A percentile compares a stretch with the other conserved stretches of the same genome.
phyloP scores from a whole-genome alignment of 2,329 filamentous ascomycete genomes.

The Dothideomycetidae sp. region DNA sequence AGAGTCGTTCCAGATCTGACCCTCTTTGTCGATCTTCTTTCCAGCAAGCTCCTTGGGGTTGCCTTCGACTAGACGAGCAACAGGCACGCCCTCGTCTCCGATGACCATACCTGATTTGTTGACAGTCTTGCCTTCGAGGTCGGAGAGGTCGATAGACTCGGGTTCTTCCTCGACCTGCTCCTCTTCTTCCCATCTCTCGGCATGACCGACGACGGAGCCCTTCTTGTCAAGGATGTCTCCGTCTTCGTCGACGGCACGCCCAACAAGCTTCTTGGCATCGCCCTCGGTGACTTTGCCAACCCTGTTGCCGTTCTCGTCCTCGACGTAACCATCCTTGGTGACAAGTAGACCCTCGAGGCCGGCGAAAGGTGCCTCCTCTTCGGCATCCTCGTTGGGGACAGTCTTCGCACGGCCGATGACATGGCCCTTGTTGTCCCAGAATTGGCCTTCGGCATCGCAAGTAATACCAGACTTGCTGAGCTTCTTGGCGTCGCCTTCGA shows the following conservation, averaged over 20 bases:
- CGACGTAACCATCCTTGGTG: slow-evolving; percentile 35
- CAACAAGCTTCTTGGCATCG: slow-evolving; percentile 37
- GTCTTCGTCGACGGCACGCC: slow-evolving; percentile 37
- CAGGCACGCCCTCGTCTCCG: slow-evolving; percentile 35
- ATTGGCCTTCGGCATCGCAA: slow-evolving; percentile 34
- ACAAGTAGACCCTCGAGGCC: slow-evolving; percentile 37
- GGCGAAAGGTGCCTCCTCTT: slow-evolving; percentile 36
- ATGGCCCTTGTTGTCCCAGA: slow-evolving; percentile 40
- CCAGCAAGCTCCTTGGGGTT: slow-evolving; percentile 49
- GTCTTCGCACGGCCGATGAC: slow-evolving; percentile 38
- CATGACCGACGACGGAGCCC: slow-evolving; percentile 37
- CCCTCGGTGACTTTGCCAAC: slow-evolving; percentile 37
- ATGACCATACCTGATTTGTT: slow-evolving; percentile 39
- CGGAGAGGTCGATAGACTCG: slow-evolving; percentile 30
- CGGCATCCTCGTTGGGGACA: slow-evolving; percentile 30
- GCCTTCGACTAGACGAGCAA: slow-evolving; percentile 54
- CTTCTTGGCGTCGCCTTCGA: slow-evolving; percentile 39
- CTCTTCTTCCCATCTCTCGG: slow-evolving; percentile 47
- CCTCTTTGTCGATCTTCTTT: slow-evolving; percentile 56
- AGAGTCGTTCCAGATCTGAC: slow-evolving; percentile 58
- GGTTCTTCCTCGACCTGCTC: slow-evolving; percentile 36
- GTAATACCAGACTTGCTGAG: slow-evolving; percentile 35
- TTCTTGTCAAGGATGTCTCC: slow-evolving; percentile 41
- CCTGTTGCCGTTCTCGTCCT: slow-evolving; percentile 37
- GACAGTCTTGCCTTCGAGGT: slow-evolving; percentile 32